phyloP scores from a whole-genome alignment of 495 filamentous ascomycete species.

The Xylaria intraflava region DNA sequence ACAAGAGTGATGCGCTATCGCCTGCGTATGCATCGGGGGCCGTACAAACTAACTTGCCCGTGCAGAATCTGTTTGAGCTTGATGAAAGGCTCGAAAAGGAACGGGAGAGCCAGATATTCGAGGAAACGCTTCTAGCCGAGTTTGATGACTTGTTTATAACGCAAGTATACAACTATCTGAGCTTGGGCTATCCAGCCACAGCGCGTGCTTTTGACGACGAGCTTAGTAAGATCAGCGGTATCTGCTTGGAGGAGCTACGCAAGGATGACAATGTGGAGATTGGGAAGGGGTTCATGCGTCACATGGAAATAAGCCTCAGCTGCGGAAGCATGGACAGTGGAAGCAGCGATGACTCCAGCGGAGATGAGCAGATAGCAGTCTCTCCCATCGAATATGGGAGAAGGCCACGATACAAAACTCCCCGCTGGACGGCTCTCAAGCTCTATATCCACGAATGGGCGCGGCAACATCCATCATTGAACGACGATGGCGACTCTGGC shows the following conservation, averaged over 20 bases:
- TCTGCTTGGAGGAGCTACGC: conserved; percentile 58
- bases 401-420: conserved; percentile 31
- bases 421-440: conserved; percentile 74
- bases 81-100: conserved; percentile 44
- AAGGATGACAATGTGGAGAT: conserved; percentile 61
- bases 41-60: conserved; percentile 32
- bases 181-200: conserved; percentile 78
- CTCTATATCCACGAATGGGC: conserved; percentile 82
- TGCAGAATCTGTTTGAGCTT: conserved; percentile 36
- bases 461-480: conserved; percentile 62
- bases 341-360: conserved; percentile 27
- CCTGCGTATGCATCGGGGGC: conserved; percentile 7
- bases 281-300: conserved; percentile 62
- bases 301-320: conserved; percentile 40
- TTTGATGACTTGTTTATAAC: conserved; percentile 82
- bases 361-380: conserved; percentile 16
- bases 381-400: conserved; percentile 27
- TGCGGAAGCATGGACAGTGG: conserved; percentile 11
- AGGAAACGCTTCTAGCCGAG: conserved; percentile 54
- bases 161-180: conserved; percentile 94
- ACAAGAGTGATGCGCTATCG: conserved; percentile 6
- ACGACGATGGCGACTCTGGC: conserved; percentile 41
- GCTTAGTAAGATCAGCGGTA: conserved; percentile 67
- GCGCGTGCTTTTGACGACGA: conserved; percentile 78
- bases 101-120: conserved; percentile 43